Evolutionary conservation across 805 yeast genomes (phyloP), one percentile per base, ranked within the genome.

Genomic region (Sungouiella thailandica): DNA sequence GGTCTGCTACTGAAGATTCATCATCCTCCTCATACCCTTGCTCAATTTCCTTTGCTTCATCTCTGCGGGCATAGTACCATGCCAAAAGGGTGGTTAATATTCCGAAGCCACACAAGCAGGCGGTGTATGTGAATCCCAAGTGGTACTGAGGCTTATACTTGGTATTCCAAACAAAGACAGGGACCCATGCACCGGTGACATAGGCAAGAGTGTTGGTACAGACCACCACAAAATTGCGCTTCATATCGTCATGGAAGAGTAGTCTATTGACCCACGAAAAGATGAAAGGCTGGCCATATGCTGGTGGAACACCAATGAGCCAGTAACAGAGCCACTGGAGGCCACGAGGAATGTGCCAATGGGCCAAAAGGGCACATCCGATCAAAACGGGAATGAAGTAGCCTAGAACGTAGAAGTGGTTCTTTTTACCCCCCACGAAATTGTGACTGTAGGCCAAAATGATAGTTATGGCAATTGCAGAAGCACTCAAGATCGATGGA

Each of bases 271-370:
- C 66, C 82, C 81, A 76, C 2, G 77, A 60, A 39, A 68, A 75
- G 10, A 74, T 70, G 42, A 70, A 63, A 2, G 80, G 79, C 53
- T 72, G 80, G 1, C 78, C 80, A 68, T 67, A 67, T 3, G 70
- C 47, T 0, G 69, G 56, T 7, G 78, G 76, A 11, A 69, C 49
- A 3, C 75, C 74, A 3, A 68, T 51, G 29, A 74, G 40, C 42
- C 65, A 73, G 49, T 72, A 77, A 10, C 68, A 57, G 7, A 68
- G 53, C 74, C 78, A 74, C 37, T 73, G 76, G 23, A 67, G 61
- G 1, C 71, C 72, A 9, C 44, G 50, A 1, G 76, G 72, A 18
- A 74, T 63, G 28, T 69, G 43, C 79, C 80, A 76, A 9, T 43
- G 53, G 0, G 76, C 62, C 29, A 74, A 53, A 4, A 67, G 48